These are phyloP conservation scores for Rhododendron mucronatum DNA, from an alignment of 148 eudicot species.

Conservation along the genomic window DNA sequence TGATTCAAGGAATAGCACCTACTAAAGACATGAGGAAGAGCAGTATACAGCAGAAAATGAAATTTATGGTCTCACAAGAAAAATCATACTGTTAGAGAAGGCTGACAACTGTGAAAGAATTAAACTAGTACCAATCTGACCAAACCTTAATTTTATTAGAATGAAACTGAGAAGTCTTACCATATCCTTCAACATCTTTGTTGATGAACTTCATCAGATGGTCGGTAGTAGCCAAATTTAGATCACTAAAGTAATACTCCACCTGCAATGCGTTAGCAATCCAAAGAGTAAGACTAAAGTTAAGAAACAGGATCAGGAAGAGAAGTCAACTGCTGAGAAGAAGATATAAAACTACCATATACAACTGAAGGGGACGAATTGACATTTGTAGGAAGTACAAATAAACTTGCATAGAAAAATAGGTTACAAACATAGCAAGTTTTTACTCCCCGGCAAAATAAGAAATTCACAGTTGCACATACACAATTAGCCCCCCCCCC, in stretches of 20 bases:
- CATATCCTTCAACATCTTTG: constrained; percentile 92
- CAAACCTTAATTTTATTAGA: neutral
- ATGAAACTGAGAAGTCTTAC: constrained; percentile 38
- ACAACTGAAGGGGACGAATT: neutral
- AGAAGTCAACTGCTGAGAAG: neutral
- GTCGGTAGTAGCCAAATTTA: constrained; percentile 96
- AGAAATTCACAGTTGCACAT: neutral
- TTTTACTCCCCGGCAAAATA: neutral
- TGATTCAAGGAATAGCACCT: neutral
- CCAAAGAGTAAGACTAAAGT: neutral
- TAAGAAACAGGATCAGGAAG: neutral
- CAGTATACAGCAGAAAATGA: neutral
- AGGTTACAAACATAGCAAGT: neutral
- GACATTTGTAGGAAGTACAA: neutral
- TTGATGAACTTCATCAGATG: constrained; percentile 73
- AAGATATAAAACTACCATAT: neutral
- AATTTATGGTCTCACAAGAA: neutral
- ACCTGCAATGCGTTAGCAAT: constrained; percentile 47
- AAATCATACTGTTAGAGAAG: neutral
- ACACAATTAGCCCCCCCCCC: neutral
- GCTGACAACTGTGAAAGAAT: neutral
- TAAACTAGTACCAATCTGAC: neutral
- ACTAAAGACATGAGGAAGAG: neutral
- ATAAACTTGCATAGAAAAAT: neutral
- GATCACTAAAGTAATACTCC: constrained; percentile 97